Percentiles rank a stretch among this genome's conserved stretches.
Conservation (phyloP, 768 basidiomycete genomes). For the Neoboletus brunneissimus region DNA sequence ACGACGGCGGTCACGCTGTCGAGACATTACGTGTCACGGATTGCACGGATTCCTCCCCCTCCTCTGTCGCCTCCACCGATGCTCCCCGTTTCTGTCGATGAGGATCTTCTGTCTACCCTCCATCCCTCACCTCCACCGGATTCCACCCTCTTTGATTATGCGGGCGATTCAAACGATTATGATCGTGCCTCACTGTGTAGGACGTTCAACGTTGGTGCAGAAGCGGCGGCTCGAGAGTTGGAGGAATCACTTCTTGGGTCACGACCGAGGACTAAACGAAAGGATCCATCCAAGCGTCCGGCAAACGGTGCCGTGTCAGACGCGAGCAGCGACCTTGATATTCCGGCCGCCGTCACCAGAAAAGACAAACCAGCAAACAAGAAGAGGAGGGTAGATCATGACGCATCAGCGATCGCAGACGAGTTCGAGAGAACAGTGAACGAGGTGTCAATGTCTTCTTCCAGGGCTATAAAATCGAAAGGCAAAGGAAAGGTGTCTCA, state of each 20-base stretch:
- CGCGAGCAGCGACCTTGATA: slow-evolving; percentile 56
- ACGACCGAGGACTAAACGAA: slow-evolving; percentile 37
- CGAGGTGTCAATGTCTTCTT: slow-evolving; percentile 37
- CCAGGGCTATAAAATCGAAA: slow-evolving; percentile 40
- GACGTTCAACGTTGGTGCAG: slow-evolving; percentile 36
- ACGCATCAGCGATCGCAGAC: slow-evolving; percentile 39
- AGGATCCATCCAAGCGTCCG: slow-evolving; percentile 48
- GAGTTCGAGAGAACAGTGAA: slow-evolving; percentile 46
- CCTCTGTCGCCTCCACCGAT: slow-evolving; percentile 38
- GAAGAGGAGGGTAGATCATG: slow-evolving; percentile 58
- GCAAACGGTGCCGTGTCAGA: slow-evolving; percentile 53
- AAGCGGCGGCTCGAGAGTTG: slow-evolving; percentile 56
- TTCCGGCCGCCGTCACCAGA: slow-evolving; percentile 33
- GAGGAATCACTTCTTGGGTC: slow-evolving; percentile 54
- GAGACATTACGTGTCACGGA: slow-evolving; percentile 38
- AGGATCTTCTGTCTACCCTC: slow-evolving; percentile 36
- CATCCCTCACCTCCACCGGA: slow-evolving; percentile 37
- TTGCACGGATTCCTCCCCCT: slow-evolving; percentile 44
- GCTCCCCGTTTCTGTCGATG: slow-evolving; percentile 31
- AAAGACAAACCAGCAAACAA: slow-evolving; percentile 50
- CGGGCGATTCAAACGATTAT: slow-evolving; percentile 25
- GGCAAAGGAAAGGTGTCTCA: slow-evolving; percentile 49
- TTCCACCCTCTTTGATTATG: slow-evolving; percentile 31
- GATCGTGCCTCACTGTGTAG: slow-evolving; percentile 21
- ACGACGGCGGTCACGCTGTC: slow-evolving; percentile 47